Base-by-base conservation (phyloP, 306 rosid genomes). In the Castanea mollissima region DNA sequence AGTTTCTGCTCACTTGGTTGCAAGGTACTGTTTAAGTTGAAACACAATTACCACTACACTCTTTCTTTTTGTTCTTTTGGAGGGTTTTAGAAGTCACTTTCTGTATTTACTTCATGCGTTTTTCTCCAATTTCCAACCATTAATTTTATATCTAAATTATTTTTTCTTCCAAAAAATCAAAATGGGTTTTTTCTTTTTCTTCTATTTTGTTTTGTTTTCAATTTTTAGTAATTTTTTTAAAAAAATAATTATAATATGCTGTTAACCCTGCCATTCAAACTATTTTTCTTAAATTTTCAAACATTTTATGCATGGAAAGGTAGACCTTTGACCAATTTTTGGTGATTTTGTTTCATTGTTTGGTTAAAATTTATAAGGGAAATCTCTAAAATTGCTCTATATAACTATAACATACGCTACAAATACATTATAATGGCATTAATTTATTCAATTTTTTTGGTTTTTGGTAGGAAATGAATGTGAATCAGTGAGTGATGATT, bases 1-100 rank as follows among this genome's bases (percentile, higher is more conserved):
- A 75, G 27, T 57, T 90, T 88, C 85, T 90, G 94, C 78, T 90
- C 94, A 44, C 89, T 90, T 74, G 94, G 90, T 54, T 90, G 94
- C 83, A 90, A 90, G 94, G 94, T 86, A 80, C 11, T 41, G 46
- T 49, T 3, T 49, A 49, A 49, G 1, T 49, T 49, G 11, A 16
- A 18, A 4, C 15, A 58, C 56, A 31, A 1, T 55, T 11, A 38
- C 38, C 1, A 57, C 78, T 18, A 46, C 16, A 35, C 67, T 74
- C 14, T 68, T 49, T 49, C 20, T 58, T 15, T 31, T 41, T 5
- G n/a, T 73, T 31, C 34, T 18, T 55, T 51, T 56, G 25, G 13
- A 11, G 19, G 35, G 52, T 49, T 58, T 16, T 51, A 44, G 52
- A 11, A 3, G n/a, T n/a, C 38, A 69, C 23, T 1, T 70, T 56